These are phyloP conservation scores for Neonectria hederae DNA, from an alignment of 2,329 filamentous ascomycete genomes.

Conservation along the genomic window DNA sequence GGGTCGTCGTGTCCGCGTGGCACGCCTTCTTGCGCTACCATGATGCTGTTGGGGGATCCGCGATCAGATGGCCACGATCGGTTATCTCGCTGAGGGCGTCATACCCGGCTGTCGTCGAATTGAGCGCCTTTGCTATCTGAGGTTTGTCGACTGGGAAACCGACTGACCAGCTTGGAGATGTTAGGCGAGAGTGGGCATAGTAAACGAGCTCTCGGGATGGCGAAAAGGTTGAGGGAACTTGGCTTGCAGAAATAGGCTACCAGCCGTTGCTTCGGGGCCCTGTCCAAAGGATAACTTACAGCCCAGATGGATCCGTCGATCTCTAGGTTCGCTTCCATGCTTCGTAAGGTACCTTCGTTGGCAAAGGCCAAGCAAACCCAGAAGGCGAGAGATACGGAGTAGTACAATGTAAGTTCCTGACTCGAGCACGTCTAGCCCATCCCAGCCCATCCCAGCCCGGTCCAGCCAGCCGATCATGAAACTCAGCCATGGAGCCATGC, in stretches of 20 bases:
- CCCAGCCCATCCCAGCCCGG: slow-evolving; percentile 1
- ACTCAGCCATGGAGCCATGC: not conserved
- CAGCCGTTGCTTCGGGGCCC: slow-evolving; percentile 32
- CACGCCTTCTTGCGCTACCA: slow-evolving; percentile 17
- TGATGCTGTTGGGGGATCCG: not conserved
- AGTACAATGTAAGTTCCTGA: slow-evolving; percentile 25
- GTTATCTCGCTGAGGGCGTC: slow-evolving; percentile 19
- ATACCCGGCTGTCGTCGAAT: slow-evolving; percentile 8
- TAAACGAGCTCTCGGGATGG: not conserved
- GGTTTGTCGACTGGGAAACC: slow-evolving; percentile 5
- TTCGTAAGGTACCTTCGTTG: too few relatives aligned
- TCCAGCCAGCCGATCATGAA: not conserved
- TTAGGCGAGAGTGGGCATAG: too few relatives aligned
- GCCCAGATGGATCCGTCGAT: slow-evolving; percentile 26
- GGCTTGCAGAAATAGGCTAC: slow-evolving; percentile 32
- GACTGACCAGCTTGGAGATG: slow-evolving; percentile 4
- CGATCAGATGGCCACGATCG: slow-evolving; percentile 19
- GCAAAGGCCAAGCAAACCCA: not conserved
- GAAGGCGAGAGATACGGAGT: slow-evolving; percentile 5
- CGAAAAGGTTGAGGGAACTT: slow-evolving; percentile 14
- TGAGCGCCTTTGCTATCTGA: slow-evolving; percentile 14
- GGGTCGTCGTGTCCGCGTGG: slow-evolving; percentile 22
- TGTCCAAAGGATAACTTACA: not conserved
- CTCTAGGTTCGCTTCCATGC: slow-evolving; percentile 23
- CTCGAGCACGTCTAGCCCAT: slow-evolving; percentile 35